Base-by-base conservation (phyloP, 2,329 filamentous ascomycete genomes). In the Fusarium lyarnte region DNA sequence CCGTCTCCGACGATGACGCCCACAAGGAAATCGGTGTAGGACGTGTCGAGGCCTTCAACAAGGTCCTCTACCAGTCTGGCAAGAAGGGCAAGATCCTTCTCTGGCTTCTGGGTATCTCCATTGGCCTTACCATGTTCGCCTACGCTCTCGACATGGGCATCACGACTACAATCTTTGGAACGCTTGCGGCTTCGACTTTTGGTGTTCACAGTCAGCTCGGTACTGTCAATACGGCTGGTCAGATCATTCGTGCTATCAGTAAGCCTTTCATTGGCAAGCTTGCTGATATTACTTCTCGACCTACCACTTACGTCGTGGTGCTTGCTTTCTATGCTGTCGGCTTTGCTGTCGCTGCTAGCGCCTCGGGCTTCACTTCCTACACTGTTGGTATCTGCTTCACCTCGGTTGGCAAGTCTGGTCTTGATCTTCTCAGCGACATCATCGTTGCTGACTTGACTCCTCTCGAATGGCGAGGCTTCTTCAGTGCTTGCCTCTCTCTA, bases 231-330 rank as follows among this genome's bases (percentile, higher is more conserved):
- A 82, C 76, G 14, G 72, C 74, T 19, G 77, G 78, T 25, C 78
- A 80, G 58, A 82, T 82, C 64, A 82, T 82, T 66, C 78, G 79
- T 3, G 81, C 81, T 57, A 80, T 82, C 55, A 80, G 79, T 78
- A 82, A 82, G 75, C 81, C 81, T 4, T 82, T 82, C 36, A 80
- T 81, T 59, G 81, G 80, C 47, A 82, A 82, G 75, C 66, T 82
- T 43, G 74, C 81, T 19, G 81, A 82, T 51, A 82, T 82, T 27
- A 82, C 81, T 21, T 82, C 81, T 11, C 79, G 81, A 12, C 81
- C 81, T 2, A 81, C 80, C 8, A 82, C 82, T 10, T 84, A 84
- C 51, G 75, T 82, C 13, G 74, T 84, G 5, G 78, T 83, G 19
- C 78, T 84, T 10, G 69, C 78, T 54, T 85, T 85, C 45, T 82